A percentile compares a stretch with the other conserved stretches of the same genome.
phyloP scores from a whole-genome alignment of 2,329 filamentous ascomycete genomes.

The Penicillium polonicum region DNA sequence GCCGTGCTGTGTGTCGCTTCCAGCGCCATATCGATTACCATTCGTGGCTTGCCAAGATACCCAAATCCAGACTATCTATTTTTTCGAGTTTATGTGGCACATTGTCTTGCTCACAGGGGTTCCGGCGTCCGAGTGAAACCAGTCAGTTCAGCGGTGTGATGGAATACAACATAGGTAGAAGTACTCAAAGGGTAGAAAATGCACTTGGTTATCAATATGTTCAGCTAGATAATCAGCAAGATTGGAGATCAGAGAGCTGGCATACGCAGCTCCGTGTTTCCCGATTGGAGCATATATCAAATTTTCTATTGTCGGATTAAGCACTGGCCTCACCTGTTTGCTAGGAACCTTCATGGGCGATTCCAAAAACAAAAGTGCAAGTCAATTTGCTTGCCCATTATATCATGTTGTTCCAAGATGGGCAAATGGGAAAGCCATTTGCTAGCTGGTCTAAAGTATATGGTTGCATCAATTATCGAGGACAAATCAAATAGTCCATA shows the following conservation, averaged over 20 bases:
- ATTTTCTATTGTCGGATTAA: background rate
- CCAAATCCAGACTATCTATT: background rate
- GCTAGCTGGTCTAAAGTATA: background rate
- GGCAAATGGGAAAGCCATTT: slow-evolving; percentile 5
- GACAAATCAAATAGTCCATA: background rate
- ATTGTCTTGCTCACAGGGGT: slow-evolving; percentile 5
- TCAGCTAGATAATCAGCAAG: background rate
- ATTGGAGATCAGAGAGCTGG: background rate
- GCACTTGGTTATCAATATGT: background rate
- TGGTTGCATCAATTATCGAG: background rate
- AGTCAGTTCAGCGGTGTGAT: slow-evolving; percentile 5
- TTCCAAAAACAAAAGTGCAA: background rate
- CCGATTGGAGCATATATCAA: slow-evolving; percentile 12
- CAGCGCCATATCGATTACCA: background rate
- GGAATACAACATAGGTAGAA: background rate
- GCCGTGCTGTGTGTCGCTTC: slow-evolving; percentile 8
- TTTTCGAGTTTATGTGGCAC: slow-evolving; percentile 8
- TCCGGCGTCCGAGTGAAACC: slow-evolving; percentile 9
- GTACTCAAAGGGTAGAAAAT: background rate
- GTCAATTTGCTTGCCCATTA: background rate
- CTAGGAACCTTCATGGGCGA: background rate
- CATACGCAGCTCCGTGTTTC: slow-evolving; percentile 4
- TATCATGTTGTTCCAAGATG: background rate
- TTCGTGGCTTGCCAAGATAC: background rate
- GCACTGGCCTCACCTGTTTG: slow-evolving; percentile 8